Percentiles rank a stretch among this genome's conserved stretches.
Conservation (phyloP, 108 stramenopile genomes). For the Skeletonema grethae region DNA sequence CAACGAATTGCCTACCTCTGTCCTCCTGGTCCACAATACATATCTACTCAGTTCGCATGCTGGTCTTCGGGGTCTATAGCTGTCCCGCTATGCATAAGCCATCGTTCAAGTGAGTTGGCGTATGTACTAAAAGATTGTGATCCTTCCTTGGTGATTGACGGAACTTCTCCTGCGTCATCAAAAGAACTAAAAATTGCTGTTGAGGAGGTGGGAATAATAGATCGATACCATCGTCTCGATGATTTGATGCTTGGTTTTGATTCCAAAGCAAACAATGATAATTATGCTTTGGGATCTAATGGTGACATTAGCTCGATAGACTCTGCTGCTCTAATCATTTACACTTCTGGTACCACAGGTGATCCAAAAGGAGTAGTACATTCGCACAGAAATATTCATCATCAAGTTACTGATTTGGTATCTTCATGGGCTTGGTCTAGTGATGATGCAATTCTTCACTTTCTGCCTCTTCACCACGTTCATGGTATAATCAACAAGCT, state of each 20-base stretch:
- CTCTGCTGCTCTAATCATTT: slow-evolving; percentile 83
- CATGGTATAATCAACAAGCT: slow-evolving; percentile 56
- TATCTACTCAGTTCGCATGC: slow-evolving; percentile 16
- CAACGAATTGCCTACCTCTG: slow-evolving; percentile 19
- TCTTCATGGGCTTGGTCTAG: slow-evolving; percentile 52
- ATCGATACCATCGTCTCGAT: slow-evolving; percentile 16
- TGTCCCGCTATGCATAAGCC: slow-evolving; percentile 16
- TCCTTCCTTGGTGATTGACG: slow-evolving; percentile 23
- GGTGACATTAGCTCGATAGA: slow-evolving; percentile 27
- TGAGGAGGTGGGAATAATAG: slow-evolving; percentile 14
- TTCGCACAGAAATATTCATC: slow-evolving; percentile 32
- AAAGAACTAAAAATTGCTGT: slow-evolving; percentile 16
- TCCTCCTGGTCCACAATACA: slow-evolving; percentile 15
- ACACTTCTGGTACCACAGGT: slow-evolving; percentile 95
- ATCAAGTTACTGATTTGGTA: slow-evolving; percentile 51
- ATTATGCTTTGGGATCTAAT: slow-evolving; percentile 12
- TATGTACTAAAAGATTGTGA: slow-evolving; percentile 24
- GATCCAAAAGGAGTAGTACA: slow-evolving; percentile 82
- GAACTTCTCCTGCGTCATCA: slow-evolving; percentile 6
- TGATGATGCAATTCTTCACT: slow-evolving; percentile 45
- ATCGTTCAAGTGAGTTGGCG: slow-evolving; percentile 10
- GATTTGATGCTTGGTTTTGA: slow-evolving; percentile 19
- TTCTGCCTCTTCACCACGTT: slow-evolving; percentile 55
- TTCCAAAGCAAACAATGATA: not conserved
- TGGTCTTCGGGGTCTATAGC: slow-evolving; percentile 30